phyloP scores from a whole-genome alignment of 73 alveolate genomes.

The Paraurostyla sp. region DNA sequence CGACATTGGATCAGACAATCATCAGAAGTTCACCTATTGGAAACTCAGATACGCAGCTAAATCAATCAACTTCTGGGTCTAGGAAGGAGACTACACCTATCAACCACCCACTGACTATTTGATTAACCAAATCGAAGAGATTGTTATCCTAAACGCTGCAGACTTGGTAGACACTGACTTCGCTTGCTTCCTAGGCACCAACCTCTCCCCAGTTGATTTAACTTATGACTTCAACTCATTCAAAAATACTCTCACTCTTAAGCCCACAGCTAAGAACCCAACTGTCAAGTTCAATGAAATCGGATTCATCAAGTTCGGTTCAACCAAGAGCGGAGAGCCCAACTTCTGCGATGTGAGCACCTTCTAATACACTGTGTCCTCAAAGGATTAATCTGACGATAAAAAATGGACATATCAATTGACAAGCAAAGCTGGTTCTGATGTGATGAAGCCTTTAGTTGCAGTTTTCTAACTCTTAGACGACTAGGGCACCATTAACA shows the following conservation, averaged over 20 bases:
- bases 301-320: constrained; percentile 59
- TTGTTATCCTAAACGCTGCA: constrained; percentile 47
- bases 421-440: not conserved
- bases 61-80: constrained; percentile 39
- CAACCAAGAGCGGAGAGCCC: not conserved
- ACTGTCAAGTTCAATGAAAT: constrained; percentile 52
- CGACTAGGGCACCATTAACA: constrained; percentile 41
- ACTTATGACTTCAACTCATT: constrained; percentile 16
- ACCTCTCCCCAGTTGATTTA: constrained; percentile 7
- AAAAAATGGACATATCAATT: not conserved
- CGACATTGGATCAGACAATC: not conserved
- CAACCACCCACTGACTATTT: constrained; percentile 17
- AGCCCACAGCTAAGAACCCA: not conserved
- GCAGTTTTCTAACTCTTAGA: constrained; percentile 2
- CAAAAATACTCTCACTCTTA: not conserved
- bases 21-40: constrained; percentile 39
- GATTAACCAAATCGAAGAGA: not conserved
- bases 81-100: constrained; percentile 36
- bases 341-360: constrained; percentile 53
- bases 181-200: constrained; percentile 58
- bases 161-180: constrained; percentile 20
- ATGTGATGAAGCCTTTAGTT: constrained; percentile 7
- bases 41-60: constrained; percentile 51
- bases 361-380: not conserved
- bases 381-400: not conserved